A percentile compares a stretch with the other conserved stretches of the same genome.
Conservation (phyloP, 1,284 basidiomycete genomes). For the Marasmius fiardii region DNA sequence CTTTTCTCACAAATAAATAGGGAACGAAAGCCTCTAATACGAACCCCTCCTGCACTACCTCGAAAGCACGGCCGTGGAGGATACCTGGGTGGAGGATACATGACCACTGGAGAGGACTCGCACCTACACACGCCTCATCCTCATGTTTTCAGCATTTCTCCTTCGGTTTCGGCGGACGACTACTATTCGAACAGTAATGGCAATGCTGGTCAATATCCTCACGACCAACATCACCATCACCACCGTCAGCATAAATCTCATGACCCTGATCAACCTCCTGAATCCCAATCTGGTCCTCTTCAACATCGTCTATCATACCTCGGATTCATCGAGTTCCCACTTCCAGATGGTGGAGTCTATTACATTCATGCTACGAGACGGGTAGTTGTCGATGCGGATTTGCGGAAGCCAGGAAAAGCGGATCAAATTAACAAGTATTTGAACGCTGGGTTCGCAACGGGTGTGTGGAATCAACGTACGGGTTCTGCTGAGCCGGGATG, state of each 20-base stretch:
- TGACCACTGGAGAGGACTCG: not conserved
- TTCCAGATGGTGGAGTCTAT: conserved; percentile 67
- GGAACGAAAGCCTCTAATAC: not conserved
- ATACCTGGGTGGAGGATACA: not conserved
- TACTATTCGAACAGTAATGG: not conserved
- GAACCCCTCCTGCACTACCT: not conserved
- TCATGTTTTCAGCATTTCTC: not conserved
- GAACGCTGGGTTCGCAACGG: conserved; percentile 24
- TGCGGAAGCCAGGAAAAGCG: conserved; percentile 48
- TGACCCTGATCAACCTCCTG: not conserved
- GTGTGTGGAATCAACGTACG: conserved; percentile 41
- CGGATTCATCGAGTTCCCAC: conserved; percentile 65
- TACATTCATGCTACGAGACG: conserved; percentile 57
- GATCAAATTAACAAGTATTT: conserved; percentile 49
- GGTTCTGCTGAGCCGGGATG: conserved; percentile 47
- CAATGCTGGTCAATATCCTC: too few species aligned
- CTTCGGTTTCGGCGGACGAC: not conserved
- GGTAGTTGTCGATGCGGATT: conserved; percentile 62
- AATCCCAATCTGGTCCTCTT: too few species aligned
- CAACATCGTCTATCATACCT: conserved; percentile 25
- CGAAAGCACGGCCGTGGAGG: not conserved
- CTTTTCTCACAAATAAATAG: not conserved
- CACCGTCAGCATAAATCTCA: not conserved
- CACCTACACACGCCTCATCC: not conserved
- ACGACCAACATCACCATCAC: not conserved